A percentile compares a stretch with the other conserved stretches of the same genome.
Conservation (phyloP, 2,329 filamentous ascomycete species). For the Venturia asperata region DNA sequence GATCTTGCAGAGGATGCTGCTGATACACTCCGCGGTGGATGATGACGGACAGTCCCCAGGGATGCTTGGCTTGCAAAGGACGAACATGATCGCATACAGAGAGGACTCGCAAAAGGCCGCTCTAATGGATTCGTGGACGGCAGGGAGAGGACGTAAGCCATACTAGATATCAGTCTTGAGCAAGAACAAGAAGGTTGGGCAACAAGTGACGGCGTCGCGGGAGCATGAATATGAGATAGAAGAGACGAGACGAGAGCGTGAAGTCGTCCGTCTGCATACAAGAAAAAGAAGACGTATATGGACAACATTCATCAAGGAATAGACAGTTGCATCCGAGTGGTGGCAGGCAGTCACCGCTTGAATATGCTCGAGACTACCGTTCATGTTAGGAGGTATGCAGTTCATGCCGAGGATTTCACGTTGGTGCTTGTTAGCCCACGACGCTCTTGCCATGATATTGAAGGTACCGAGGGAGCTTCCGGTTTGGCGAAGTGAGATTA, state of each 20-base stretch:
- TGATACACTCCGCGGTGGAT: conserved; percentile 30
- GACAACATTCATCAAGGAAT: neutral
- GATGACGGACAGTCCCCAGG: conserved; percentile 26
- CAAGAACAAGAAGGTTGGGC: conserved; percentile 15
- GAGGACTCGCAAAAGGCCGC: conserved; percentile 37
- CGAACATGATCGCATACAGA: conserved; percentile 31
- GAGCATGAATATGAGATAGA: conserved; percentile 17
- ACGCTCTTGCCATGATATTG: neutral
- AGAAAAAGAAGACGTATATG: neutral
- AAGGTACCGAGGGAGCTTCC: neutral
- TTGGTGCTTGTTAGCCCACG: neutral
- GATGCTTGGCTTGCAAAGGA: conserved; percentile 26
- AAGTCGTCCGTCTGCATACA: neutral
- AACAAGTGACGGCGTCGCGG: conserved; percentile 10
- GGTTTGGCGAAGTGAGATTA: neutral
- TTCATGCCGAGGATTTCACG: neutral
- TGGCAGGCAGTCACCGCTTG: conserved; percentile 7
- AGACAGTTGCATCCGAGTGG: conserved; percentile 4
- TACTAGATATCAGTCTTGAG: conserved; percentile 21
- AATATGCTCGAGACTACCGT: conserved; percentile 2
- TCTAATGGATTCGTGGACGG: conserved; percentile 35
- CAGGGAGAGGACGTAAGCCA: conserved; percentile 37
- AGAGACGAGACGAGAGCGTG: conserved; percentile 11
- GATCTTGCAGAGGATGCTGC: conserved; percentile 33
- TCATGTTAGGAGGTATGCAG: neutral